Evolutionary conservation across 106 monocot species (phyloP), one percentile per base, ranked within the genome.

Genomic region (Amphibolis antarctica): DNA sequence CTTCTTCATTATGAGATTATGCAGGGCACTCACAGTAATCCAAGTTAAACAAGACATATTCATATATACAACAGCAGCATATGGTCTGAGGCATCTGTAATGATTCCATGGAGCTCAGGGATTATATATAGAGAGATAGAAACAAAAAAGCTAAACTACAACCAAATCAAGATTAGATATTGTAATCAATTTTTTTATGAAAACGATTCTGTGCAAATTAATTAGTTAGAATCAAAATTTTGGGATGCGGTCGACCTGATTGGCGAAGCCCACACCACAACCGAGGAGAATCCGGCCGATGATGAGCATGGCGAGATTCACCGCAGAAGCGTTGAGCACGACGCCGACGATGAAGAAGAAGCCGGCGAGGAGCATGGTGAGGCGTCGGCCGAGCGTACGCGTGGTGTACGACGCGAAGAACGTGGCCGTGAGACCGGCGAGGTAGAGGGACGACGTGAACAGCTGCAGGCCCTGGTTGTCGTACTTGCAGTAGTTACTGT

Each of bases 401-500:
- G 82, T 82, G 46, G 81, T 81, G 63, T 75, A 80, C 19, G 89
- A 89, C 5, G 85, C 85, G 46, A 73, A 77, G 75, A 89, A 82
- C 18, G 82, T 85, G n/a, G 82, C 59, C 18, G 54, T 65, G 25
- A 89, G 78, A 0, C 77, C 81, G 4, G 89, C 85, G 13, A 89
- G 71, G 71, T 85, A 89, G 23, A 89, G 74, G 13, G 82, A 85
- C 15, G 89, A 89, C 20, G 89, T 89, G 85, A 89, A 89, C n/a
- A 80, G 65, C 57, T 84, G 82, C 2, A 89, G 69, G 1, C 68
- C 69, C 50, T 89, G 89, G 66, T 82, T 82, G 79, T 89, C 82
- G 47, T 85, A 89, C 75, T 82, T 82, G 79, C 89, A 75, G 74
- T 75, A 75, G 67, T 75, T 75, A 48, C 59, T 71, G 5, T 74